Percentiles rank a stretch among this genome's conserved stretches.
Conservation (phyloP, 1,284 basidiomycete species). For the Fomitopsis betulina region DNA sequence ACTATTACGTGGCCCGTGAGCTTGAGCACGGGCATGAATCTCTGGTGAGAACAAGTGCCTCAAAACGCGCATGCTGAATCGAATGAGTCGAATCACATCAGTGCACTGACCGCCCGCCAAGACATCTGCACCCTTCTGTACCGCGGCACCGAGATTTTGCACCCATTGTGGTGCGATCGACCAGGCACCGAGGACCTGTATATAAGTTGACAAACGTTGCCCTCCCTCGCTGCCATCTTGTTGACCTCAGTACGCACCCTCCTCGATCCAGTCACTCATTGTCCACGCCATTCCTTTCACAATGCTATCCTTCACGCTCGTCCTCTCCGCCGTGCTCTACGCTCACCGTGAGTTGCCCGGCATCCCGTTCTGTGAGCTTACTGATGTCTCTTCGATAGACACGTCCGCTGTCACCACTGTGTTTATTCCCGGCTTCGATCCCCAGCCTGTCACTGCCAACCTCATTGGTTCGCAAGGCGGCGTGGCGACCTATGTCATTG, state of each 20-base stretch:
- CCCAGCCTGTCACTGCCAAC: constrained; percentile 37
- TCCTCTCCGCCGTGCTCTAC: background rate
- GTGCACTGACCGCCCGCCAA: background rate
- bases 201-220: background rate
- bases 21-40: too few species aligned
- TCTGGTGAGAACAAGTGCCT: too few species aligned
- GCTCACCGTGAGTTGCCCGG: background rate
- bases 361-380: background rate
- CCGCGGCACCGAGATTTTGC: background rate
- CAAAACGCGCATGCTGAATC: background rate
- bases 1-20: too few species aligned
- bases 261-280: background rate
- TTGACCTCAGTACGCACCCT: background rate
- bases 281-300: constrained; percentile 1
- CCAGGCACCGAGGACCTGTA: background rate
- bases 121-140: background rate
- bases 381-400: constrained; percentile 9
- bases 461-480: constrained; percentile 32
- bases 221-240: background rate
- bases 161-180: background rate
- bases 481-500: constrained; percentile 37
- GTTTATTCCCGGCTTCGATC: constrained; percentile 41
- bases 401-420: constrained; percentile 29
- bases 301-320: background rate
- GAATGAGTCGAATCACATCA: background rate